These are phyloP conservation scores for Melastoma candidum DNA, from an alignment of 441 rosid genomes.

Conservation along the genomic window DNA sequence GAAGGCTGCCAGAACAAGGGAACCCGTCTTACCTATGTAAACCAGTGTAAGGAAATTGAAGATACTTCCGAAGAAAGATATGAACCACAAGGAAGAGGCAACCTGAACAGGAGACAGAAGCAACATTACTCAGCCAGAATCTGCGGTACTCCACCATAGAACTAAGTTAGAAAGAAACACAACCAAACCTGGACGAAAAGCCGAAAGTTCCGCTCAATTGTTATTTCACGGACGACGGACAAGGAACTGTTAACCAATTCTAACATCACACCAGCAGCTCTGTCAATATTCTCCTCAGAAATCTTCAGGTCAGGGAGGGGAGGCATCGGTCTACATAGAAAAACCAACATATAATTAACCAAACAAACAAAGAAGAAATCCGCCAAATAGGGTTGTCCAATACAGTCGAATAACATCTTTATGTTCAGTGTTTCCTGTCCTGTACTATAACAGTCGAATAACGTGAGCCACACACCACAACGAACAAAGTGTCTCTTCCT, in stretches of 20 bases:
- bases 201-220: constrained; percentile 43
- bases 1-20: background rate
- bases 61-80: constrained; percentile 53
- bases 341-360: background rate
- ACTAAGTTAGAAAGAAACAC: background rate
- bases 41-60: constrained; percentile 63
- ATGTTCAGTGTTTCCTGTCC: too few species aligned
- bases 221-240: constrained; percentile 51
- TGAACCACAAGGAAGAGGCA: constrained; percentile 42
- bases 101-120: constrained; percentile 30
- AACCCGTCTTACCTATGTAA: constrained; percentile 52
- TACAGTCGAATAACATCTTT: too few species aligned
- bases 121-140: background rate
- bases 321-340: constrained; percentile 62
- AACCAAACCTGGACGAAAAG: constrained; percentile 51
- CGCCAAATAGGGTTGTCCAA: too few species aligned
- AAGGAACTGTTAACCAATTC: constrained; percentile 35
- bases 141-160: too few species aligned
- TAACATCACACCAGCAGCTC: constrained; percentile 32
- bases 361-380: background rate
- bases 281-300: constrained; percentile 44
- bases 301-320: constrained; percentile 81
- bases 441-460: too few species aligned
- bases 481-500: too few species aligned
- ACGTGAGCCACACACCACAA: too few species aligned